Evolutionary conservation across 805 yeast species (phyloP).

Genomic region (Saccharomycopsis capsularis): DNA sequence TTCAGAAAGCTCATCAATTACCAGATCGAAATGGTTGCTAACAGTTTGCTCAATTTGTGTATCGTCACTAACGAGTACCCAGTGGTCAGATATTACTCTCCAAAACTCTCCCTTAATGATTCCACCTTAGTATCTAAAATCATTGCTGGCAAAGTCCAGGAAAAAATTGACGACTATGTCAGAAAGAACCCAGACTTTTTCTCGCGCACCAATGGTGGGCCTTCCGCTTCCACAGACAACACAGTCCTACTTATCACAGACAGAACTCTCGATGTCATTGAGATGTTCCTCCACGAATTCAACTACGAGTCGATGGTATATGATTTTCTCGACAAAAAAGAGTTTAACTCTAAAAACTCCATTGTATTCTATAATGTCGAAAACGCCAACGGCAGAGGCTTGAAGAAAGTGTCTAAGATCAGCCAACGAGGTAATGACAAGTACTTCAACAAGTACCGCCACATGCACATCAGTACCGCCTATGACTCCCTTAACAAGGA

Average conservation of each 20-base stretch:
- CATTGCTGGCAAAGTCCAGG: slow-evolving; percentile 68
- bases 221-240: slow-evolving; percentile 74
- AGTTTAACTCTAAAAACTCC: slow-evolving; percentile 33
- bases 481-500: slow-evolving; percentile 52
- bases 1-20: slow-evolving; percentile 56
- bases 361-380: slow-evolving; percentile 40
- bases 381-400: slow-evolving; percentile 42
- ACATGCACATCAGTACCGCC: slow-evolving; percentile 68
- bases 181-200: slow-evolving; percentile 62
- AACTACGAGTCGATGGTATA: slow-evolving; percentile 88
- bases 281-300: slow-evolving; percentile 85
- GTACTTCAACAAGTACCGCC: slow-evolving; percentile 60
- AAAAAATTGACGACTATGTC: slow-evolving; percentile 66
- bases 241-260: slow-evolving; percentile 71
- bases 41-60: slow-evolving; percentile 63
- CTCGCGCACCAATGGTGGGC: slow-evolving; percentile 49
- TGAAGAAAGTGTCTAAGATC: slow-evolving; percentile 41
- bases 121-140: slow-evolving; percentile 58
- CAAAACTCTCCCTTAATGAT: slow-evolving; percentile 43
- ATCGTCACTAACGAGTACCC: slow-evolving; percentile 85
- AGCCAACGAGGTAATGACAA: slow-evolving; percentile 54
- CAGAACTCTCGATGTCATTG: slow-evolving; percentile 72
- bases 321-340: slow-evolving; percentile 45
- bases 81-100: slow-evolving; percentile 63
- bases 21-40: slow-evolving; percentile 54